Conservation (phyloP, 192 early-diverging fungal species). For the Chytriomyces sp. region DNA sequence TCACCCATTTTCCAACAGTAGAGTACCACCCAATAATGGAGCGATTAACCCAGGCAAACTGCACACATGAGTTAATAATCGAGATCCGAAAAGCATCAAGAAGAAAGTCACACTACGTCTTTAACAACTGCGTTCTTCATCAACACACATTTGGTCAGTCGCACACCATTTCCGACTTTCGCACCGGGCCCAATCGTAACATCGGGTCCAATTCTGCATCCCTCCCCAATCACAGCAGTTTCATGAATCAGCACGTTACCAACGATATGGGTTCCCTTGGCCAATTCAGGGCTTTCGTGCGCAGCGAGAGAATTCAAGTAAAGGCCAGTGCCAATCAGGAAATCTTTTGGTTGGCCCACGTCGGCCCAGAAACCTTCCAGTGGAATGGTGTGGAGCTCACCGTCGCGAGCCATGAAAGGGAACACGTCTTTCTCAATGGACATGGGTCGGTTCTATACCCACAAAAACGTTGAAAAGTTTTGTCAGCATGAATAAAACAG, state of each 20-base stretch:
- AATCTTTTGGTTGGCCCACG: conserved; percentile 99
- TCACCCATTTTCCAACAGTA: conserved; percentile 87
- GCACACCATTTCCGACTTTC: conserved; percentile 91
- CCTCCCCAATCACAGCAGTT: conserved; percentile 89
- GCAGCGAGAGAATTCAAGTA: conserved; percentile 81
- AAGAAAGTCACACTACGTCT: conserved; percentile 54
- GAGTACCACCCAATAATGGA: conserved; percentile 97
- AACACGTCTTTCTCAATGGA: conserved; percentile 99
- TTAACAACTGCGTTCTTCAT: conserved; percentile 83
- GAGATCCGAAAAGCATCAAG: conserved; percentile 2
- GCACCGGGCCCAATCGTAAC: conserved; percentile 93
- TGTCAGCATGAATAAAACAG: not conserved
- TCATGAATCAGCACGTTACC: conserved; percentile 95
- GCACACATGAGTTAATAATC: not conserved
- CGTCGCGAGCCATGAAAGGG: conserved; percentile 87
- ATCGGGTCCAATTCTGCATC: conserved; percentile 97
- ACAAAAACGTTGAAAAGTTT: not conserved
- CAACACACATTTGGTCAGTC: conserved; percentile 86
- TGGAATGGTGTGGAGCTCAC: conserved; percentile 89
- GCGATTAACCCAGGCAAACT: conserved; percentile 84
- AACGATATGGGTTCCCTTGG: conserved; percentile 53
- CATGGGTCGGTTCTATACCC: conserved; percentile 80
- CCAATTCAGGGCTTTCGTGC: conserved; percentile 67
- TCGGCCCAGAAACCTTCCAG: conserved; percentile 99
- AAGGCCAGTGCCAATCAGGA: conserved; percentile 90